These are phyloP conservation scores for Blakeslea trispora DNA, from an alignment of 371 early-diverging fungal genomes.

Conservation along the genomic window DNA sequence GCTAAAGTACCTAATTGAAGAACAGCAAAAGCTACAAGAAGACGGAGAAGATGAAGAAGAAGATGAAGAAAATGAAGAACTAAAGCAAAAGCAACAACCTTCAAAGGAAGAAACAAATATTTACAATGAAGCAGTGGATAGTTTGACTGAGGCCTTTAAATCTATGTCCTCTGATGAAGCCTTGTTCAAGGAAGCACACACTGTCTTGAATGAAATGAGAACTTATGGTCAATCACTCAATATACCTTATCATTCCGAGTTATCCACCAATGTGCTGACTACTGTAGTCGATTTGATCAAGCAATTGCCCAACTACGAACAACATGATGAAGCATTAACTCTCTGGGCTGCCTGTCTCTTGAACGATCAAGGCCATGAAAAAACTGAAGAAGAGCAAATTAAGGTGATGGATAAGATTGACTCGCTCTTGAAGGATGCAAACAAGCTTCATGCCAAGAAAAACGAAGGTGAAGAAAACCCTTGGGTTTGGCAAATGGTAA, in stretches of 20 bases:
- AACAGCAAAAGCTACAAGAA: constrained; percentile 21
- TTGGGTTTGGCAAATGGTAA: constrained; percentile 44
- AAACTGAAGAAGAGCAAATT: constrained; percentile 15
- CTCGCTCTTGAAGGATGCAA: constrained; percentile 23
- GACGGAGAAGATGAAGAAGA: constrained; percentile 32
- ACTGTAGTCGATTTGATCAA: constrained; percentile 24
- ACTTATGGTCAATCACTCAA: constrained; percentile 35
- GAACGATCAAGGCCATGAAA: constrained; percentile 28
- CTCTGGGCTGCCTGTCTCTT: constrained; percentile 40
- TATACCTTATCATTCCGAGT: constrained; percentile 26
- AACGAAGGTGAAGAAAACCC: constrained; percentile 29
- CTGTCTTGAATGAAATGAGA: constrained; percentile 25
- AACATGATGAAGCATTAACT: constrained; percentile 27
- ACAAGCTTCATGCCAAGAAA: constrained; percentile 20
- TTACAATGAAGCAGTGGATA: constrained; percentile 37
- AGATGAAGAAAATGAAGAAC: constrained; percentile 28
- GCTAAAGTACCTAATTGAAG: constrained; percentile 29
- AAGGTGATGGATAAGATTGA: constrained; percentile 24
- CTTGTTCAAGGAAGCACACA: constrained; percentile 19
- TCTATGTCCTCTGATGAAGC: constrained; percentile 6
- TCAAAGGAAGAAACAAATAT: constrained; percentile 33
- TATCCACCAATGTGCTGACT: constrained; percentile 22
- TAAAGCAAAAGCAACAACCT: constrained; percentile 33
- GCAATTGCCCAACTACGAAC: constrained; percentile 23
- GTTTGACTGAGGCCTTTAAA: constrained; percentile 4